Percentiles rank a stretch among this genome's conserved stretches.
phyloP scores from a whole-genome alignment of 192 early-diverging fungal species.

The Chytriomyces sp. region DNA sequence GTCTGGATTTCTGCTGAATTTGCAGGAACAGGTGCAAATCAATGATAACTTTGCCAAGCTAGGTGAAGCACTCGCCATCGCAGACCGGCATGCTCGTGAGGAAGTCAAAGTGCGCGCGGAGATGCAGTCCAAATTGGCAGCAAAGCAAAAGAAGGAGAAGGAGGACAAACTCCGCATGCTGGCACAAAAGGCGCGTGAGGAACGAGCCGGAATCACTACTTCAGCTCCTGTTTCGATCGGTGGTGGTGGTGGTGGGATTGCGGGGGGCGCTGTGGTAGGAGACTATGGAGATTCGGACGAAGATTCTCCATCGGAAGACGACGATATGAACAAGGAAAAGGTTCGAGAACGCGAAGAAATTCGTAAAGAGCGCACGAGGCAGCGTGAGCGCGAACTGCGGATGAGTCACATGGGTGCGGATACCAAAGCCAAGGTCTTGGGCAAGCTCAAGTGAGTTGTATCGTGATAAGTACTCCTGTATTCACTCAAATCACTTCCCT shows the following conservation, averaged over 20 bases:
- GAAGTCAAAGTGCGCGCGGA: slow-evolving; percentile 90
- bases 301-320: slow-evolving; percentile 35
- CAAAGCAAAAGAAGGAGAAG: slow-evolving; percentile 91
- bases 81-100: slow-evolving; percentile 90
- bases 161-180: slow-evolving; percentile 85
- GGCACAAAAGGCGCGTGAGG: slow-evolving; percentile 95
- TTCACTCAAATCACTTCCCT: slow-evolving; percentile 10
- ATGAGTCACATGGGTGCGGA: slow-evolving; percentile 88
- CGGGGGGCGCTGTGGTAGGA: slow-evolving; percentile 19
- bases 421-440: slow-evolving; percentile 74
- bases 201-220: slow-evolving; percentile 62
- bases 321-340: slow-evolving; percentile 64
- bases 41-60: slow-evolving; percentile 97
- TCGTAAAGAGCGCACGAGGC: slow-evolving; percentile 77
- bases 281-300: slow-evolving; percentile 9
- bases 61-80: slow-evolving; percentile 89
- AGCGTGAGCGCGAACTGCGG: slow-evolving; percentile 84
- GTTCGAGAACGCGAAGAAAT: slow-evolving; percentile 83
- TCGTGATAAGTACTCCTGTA: too few relatives aligned
- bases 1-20: slow-evolving; percentile 12
- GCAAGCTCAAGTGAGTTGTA: slow-evolving; percentile 31
- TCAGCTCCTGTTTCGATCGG: slow-evolving; percentile 17
- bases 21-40: slow-evolving; percentile 56
- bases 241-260: background rate
- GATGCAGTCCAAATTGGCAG: slow-evolving; percentile 89